A percentile compares a stretch with the other conserved stretches of the same genome.
These are phyloP conservation scores for Rubroshorea leprosula DNA, from an alignment of 345 rosid genomes.

Conservation along the genomic window DNA sequence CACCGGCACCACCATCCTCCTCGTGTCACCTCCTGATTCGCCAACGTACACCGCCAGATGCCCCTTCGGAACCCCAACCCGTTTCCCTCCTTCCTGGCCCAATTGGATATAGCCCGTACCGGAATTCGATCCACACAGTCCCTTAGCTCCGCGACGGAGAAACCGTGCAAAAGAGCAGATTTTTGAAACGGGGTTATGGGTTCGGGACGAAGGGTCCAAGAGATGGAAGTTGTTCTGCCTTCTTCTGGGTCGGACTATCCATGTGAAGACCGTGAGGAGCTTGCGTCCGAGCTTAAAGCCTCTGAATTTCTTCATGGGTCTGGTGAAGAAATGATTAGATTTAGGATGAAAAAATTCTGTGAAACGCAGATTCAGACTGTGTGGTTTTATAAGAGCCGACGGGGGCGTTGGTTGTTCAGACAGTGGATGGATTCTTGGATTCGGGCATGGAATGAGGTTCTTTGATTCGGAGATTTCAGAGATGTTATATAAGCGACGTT, in stretches of 20 bases:
- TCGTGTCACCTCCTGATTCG: constrained; percentile 37
- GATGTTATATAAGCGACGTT: neutral
- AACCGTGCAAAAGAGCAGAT: constrained; percentile 32
- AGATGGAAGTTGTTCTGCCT: constrained; percentile 12
- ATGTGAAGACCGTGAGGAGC: constrained; percentile 39
- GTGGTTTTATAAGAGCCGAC: too few relatives aligned
- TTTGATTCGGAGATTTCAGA: neutral
- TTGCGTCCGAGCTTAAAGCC: constrained; percentile 51
- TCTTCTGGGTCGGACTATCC: constrained; percentile 34
- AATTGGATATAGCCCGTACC: constrained; percentile 34
- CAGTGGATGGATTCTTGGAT: too few relatives aligned
- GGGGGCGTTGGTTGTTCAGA: too few relatives aligned
- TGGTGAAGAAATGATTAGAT: neutral
- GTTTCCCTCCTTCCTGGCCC: constrained; percentile 27
- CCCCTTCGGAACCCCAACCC: constrained; percentile 53
- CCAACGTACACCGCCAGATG: constrained; percentile 76
- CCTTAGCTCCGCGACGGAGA: constrained; percentile 36
- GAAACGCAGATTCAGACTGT: neutral
- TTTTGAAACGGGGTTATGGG: constrained; percentile 29
- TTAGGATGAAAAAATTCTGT: too few relatives aligned
- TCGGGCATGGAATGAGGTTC: neutral
- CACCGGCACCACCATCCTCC: constrained; percentile 63
- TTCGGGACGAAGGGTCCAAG: constrained; percentile 1
- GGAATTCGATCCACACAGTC: constrained; percentile 18
- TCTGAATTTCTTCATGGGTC: constrained; percentile 37